Conservation (phyloP, 2,329 filamentous ascomycete genomes). For the Fusarium sp. region DNA sequence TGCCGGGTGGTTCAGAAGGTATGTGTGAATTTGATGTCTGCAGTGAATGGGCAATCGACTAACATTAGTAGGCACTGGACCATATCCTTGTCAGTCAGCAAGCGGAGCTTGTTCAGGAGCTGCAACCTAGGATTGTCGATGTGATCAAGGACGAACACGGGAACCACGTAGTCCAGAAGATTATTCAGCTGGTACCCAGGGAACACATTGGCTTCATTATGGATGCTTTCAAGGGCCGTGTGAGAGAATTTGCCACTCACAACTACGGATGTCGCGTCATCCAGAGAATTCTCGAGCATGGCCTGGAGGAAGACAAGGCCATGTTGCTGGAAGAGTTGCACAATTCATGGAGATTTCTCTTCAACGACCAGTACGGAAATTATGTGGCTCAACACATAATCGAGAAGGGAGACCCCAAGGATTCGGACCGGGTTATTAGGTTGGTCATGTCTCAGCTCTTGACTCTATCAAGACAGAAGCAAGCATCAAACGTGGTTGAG, state of each 20-base stretch:
- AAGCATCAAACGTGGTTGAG: slow-evolving; percentile 96
- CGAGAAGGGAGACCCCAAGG: slow-evolving; percentile 77
- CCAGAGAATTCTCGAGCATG: slow-evolving; percentile 89
- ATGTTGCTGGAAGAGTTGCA: slow-evolving; percentile 85
- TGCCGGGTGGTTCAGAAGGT: slow-evolving; percentile 97
- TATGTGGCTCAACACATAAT: slow-evolving; percentile 97
- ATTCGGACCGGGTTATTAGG: slow-evolving; percentile 78
- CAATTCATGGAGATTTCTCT: slow-evolving; percentile 75
- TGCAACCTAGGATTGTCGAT: slow-evolving; percentile 79
- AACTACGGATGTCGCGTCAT: slow-evolving; percentile 92
- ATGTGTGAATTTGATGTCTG: slow-evolving; percentile 31
- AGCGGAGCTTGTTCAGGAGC: slow-evolving; percentile 83
- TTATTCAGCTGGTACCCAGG: slow-evolving; percentile 83
- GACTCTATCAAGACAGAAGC: slow-evolving; percentile 90
- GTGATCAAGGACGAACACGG: slow-evolving; percentile 91
- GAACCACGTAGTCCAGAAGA: slow-evolving; percentile 96
- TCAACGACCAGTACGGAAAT: slow-evolving; percentile 92
- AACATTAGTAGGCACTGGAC: slow-evolving; percentile 77
- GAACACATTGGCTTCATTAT: slow-evolving; percentile 89
- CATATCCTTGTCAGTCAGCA: slow-evolving; percentile 94
- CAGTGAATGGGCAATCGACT: slow-evolving; percentile 38
- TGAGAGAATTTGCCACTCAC: slow-evolving; percentile 80
- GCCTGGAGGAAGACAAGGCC: slow-evolving; percentile 76
- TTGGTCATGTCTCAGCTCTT: slow-evolving; percentile 80
- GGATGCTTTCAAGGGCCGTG: slow-evolving; percentile 80